Percentiles rank a stretch among this genome's conserved stretches.
Evolutionary conservation across 768 basidiomycete genomes (phyloP).

Genomic region (Cytidiella melzeri): DNA sequence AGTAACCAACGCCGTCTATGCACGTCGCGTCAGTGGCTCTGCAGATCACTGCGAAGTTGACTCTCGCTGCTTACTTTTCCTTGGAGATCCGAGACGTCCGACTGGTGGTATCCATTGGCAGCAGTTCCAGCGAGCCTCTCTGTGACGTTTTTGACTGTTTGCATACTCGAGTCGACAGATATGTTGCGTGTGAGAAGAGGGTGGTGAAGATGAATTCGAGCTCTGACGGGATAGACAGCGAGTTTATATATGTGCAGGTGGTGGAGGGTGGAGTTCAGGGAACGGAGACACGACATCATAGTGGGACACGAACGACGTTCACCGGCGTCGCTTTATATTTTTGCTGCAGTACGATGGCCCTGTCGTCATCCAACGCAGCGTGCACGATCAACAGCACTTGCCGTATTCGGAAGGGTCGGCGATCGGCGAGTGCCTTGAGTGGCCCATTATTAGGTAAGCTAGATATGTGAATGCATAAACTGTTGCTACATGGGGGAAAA

Average conservation of each 20-base stretch:
- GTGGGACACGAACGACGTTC: background rate
- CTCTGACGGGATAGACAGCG: background rate
- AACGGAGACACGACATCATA: background rate
- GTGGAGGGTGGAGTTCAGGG: background rate
- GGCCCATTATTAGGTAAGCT: no score
- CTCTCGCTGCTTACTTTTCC: conserved; percentile 10
- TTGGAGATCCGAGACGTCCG: conserved; percentile 9
- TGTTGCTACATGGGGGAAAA: no score
- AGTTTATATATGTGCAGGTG: background rate
- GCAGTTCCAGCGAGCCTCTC: background rate
- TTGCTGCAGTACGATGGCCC: background rate
- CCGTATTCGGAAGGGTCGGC: no score
- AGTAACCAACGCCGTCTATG: conserved; percentile 26
- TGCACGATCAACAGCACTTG: background rate
- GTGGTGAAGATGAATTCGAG: background rate
- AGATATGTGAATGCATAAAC: no score
- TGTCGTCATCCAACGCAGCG: background rate
- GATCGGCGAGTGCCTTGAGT: no score
- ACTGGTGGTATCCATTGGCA: conserved; percentile 9
- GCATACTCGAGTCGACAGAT: background rate
- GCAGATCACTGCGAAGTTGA: background rate
- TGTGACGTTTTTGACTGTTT: background rate
- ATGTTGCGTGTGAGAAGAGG: background rate
- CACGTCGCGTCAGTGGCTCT: background rate
- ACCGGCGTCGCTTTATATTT: background rate